Evolutionary conservation across 139 green algal species (phyloP), one percentile per base, ranked within the genome.

Genomic region (Closterium sp.): DNA sequence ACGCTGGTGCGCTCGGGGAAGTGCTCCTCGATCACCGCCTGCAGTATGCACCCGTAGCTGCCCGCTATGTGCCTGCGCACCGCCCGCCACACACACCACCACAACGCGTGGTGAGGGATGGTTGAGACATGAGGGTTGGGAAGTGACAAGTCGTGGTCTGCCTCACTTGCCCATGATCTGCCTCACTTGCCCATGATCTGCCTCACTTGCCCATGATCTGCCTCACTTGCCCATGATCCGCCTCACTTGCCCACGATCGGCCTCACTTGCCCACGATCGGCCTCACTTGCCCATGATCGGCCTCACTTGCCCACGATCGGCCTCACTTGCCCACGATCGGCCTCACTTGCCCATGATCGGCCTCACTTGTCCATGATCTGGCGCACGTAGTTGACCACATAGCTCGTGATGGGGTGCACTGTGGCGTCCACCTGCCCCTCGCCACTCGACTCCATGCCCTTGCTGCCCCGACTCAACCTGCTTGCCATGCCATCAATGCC

Each of bases 341-440:
- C 4, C 32, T 38, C 84, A 34, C 84, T 38, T 87, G 84, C 7
- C 32, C 84, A 87, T 34, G 19, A 3, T 66, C 84, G 4, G 9
- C 16, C 86, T 89, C n/a, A 89, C 86, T 55, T 89, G 32, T 31
- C 31, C 55, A 89, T 43, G 31, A 89, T 33, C 32, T 43, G 86
- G 35, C 66, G 55, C 86, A 89, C 86, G 66, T 89, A 89, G 66
- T 89, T 89, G 55, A 89, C 86, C 10, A 89, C 86, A 89, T 89
- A 89, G 86, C 86, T 89, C 28, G 86, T 89, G n/a, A 55, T 89
- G n/a, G 86, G 35, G 30, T 89, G 86, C 86, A 89, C 86, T 32
- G 35, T 89, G 31, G 35, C 86, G 9, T 89, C 86, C 55, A 76
- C 55, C 55, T 76, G 55, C 55, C 55, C 55, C 55, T 76, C 55